Conservation (phyloP, 345 rosid species). For the Dipteronia sinensis region DNA sequence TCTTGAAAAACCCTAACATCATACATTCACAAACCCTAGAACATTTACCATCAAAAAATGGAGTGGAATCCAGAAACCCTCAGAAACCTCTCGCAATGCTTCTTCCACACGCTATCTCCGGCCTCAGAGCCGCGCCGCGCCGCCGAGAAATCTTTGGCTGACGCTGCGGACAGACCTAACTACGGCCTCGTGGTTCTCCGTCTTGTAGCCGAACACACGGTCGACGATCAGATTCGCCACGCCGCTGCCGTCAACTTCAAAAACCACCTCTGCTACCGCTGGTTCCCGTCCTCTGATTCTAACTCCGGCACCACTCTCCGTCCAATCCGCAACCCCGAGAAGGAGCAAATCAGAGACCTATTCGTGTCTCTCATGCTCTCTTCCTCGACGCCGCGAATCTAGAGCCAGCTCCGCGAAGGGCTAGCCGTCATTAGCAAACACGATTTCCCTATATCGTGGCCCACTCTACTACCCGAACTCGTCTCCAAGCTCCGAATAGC, state of each 20-base stretch:
- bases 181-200: conserved; percentile 81
- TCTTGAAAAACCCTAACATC: not conserved
- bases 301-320: conserved; percentile 33
- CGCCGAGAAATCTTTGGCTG: conserved; percentile 66
- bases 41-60: conserved; percentile 30
- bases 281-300: conserved; percentile 57
- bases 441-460: conserved; percentile 89
- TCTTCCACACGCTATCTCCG: conserved; percentile 85
- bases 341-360: conserved; percentile 76
- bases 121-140: conserved; percentile 88
- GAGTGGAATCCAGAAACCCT: conserved; percentile 70
- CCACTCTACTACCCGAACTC: conserved; percentile 82
- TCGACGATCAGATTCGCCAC: conserved; percentile 85
- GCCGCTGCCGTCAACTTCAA: conserved; percentile 96
- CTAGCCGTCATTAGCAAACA: conserved; percentile 87
- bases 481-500: conserved; percentile 54
- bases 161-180: conserved; percentile 66
- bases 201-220: conserved; percentile 70
- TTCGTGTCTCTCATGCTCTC: conserved; percentile 87
- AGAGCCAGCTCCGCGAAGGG: conserved; percentile 91
- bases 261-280: conserved; percentile 86
- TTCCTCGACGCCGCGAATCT: conserved; percentile 63
- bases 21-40: conserved; percentile 15
- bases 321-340: conserved; percentile 63
- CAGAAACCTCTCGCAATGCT: conserved; percentile 75